phyloP scores from a whole-genome alignment of 2,329 filamentous ascomycete species.

The Arthrobotrys iridis region DNA sequence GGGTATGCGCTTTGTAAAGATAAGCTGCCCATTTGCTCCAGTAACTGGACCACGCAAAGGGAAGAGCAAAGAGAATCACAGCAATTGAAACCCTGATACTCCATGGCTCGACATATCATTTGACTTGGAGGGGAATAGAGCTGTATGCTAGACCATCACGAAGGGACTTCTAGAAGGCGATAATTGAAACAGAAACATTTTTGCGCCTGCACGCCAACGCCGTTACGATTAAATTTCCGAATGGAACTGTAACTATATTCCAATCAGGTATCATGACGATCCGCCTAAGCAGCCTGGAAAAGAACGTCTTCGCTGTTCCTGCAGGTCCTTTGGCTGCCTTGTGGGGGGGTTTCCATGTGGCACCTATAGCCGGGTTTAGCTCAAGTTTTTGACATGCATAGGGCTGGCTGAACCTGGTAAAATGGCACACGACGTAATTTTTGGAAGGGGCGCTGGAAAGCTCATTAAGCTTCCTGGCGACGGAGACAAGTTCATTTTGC shows the following conservation, averaged over 20 bases:
- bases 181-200: slow-evolving; percentile 30
- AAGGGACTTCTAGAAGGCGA: slow-evolving; percentile 25
- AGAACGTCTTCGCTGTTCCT: slow-evolving; percentile 44
- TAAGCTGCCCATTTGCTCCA: slow-evolving; percentile 34
- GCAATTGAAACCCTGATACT: slow-evolving; percentile 46
- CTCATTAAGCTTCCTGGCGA: slow-evolving; percentile 33
- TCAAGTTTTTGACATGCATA: slow-evolving; percentile 39
- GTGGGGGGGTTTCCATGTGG: slow-evolving; percentile 50
- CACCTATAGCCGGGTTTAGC: slow-evolving; percentile 37
- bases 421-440: slow-evolving; percentile 43
- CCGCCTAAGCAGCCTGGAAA: slow-evolving; percentile 13
- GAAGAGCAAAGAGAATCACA: not conserved
- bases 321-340: slow-evolving; percentile 41
- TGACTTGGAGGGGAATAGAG: slow-evolving; percentile 10
- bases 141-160: not conserved
- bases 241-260: slow-evolving; percentile 21
- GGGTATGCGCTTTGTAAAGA: slow-evolving; percentile 5
- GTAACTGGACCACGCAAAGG: slow-evolving; percentile 9
- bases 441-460: not conserved
- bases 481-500: slow-evolving; percentile 49
- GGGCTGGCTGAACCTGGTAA: slow-evolving; percentile 41
- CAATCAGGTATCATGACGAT: slow-evolving; percentile 21
- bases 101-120: slow-evolving; percentile 27
- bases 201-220: slow-evolving; percentile 18
- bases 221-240: slow-evolving; percentile 39